Evolutionary conservation across 2,329 filamentous ascomycete genomes (phyloP).

Genomic region (Penicillium rolfsii): DNA sequence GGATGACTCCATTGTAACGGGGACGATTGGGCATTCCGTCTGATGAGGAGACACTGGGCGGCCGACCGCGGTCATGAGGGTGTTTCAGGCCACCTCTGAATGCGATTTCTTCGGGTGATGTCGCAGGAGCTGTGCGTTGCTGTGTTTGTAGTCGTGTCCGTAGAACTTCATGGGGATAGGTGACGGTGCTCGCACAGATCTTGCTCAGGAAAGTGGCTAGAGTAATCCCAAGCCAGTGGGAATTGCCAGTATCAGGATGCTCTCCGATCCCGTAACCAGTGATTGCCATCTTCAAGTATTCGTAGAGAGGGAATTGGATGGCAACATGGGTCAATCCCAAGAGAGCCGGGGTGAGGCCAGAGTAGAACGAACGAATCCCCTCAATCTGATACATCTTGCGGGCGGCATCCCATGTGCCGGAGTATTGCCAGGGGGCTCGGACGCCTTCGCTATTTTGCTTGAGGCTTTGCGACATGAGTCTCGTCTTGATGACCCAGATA

Average conservation of each 20-base stretch:
- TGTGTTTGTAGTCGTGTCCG: slow-evolving; percentile 93
- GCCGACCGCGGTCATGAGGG: slow-evolving; percentile 51
- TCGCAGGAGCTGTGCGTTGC: slow-evolving; percentile 62
- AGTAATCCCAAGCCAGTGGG: slow-evolving; percentile 81
- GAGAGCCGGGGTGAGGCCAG: slow-evolving; percentile 86
- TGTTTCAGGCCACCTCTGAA: slow-evolving; percentile 48
- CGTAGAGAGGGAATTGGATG: slow-evolving; percentile 95
- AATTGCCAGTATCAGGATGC: slow-evolving; percentile 61
- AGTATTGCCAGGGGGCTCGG: slow-evolving; percentile 78
- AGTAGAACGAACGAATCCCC: slow-evolving; percentile 90
- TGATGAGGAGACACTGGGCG: slow-evolving; percentile 51
- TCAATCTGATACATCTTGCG: slow-evolving; percentile 94
- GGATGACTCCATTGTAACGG: slow-evolving; percentile 75
- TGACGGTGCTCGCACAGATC: slow-evolving; percentile 88
- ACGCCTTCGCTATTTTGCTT: slow-evolving; percentile 56
- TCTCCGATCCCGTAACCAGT: slow-evolving; percentile 88
- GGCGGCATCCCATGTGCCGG: slow-evolving; percentile 84
- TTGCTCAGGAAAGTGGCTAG: slow-evolving; percentile 92
- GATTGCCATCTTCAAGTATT: slow-evolving; percentile 87
- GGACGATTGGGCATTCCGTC: slow-evolving; percentile 60
- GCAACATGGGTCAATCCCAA: slow-evolving; percentile 93
- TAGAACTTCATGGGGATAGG: slow-evolving; percentile 96
- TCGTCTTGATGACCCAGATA: slow-evolving; percentile 99
- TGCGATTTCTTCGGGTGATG: slow-evolving; percentile 56
- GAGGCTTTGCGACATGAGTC: slow-evolving; percentile 87